Evolutionary conservation across 345 rosid species (phyloP).

Genomic region (Luvunga scandens): DNA sequence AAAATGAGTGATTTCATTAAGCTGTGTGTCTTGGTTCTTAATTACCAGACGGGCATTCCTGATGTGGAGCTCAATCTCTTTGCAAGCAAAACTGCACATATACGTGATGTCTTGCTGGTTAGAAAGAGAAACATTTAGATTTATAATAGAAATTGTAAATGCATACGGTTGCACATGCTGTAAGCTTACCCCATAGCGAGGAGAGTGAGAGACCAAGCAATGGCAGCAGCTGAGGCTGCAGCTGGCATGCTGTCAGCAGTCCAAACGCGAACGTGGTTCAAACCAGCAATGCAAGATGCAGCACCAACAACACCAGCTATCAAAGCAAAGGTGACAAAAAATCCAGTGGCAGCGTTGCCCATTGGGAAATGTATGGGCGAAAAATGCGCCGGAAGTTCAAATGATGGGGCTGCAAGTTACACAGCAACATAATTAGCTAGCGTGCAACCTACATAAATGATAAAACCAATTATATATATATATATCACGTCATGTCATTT

Average conservation of each 20-base stretch:
- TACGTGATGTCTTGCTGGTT: background rate
- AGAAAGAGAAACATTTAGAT: constrained; percentile 2
- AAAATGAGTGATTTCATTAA: background rate
- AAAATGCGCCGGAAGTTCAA: constrained; percentile 79
- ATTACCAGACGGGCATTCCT: constrained; percentile 77
- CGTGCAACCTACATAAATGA: background rate
- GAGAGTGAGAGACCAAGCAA: constrained; percentile 88
- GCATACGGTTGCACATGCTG: background rate
- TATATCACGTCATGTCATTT: no score
- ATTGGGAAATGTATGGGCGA: constrained; percentile 89
- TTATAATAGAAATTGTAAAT: background rate
- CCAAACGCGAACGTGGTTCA: constrained; percentile 69
- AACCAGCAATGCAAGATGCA: constrained; percentile 68
- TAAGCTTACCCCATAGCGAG: constrained; percentile 80
- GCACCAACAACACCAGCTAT: constrained; percentile 88
- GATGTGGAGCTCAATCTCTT: constrained; percentile 70
- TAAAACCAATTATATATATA: no score
- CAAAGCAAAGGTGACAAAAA: constrained; percentile 73
- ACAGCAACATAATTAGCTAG: background rate
- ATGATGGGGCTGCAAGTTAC: constrained; percentile 55
- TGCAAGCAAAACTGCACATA: constrained; percentile 72
- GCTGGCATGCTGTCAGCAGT: constrained; percentile 56
- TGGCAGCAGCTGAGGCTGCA: constrained; percentile 64
- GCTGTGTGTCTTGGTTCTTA: constrained; percentile 13
- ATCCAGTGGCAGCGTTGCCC: constrained; percentile 97